Conservation (phyloP, 2,329 filamentous ascomycete genomes). For the Didymella sp. region DNA sequence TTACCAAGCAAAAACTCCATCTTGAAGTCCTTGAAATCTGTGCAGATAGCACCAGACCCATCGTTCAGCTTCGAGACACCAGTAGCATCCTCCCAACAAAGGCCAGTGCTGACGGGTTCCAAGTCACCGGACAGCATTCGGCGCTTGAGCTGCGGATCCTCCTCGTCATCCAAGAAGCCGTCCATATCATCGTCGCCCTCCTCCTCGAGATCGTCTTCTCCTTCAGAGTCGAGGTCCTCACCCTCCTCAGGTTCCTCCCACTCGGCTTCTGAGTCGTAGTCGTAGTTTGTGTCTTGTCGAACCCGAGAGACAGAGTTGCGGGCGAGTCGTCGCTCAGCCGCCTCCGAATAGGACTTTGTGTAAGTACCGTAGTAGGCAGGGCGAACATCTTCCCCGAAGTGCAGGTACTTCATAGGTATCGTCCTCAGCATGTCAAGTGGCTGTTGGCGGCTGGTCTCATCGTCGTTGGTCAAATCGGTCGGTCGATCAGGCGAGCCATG, state of each 20-base stretch:
- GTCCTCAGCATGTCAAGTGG: slow-evolving; percentile 56
- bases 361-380: slow-evolving; percentile 76
- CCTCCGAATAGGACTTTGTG: slow-evolving; percentile 63
- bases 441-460: slow-evolving; percentile 25
- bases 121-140: slow-evolving; percentile 70
- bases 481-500: slow-evolving; percentile 52
- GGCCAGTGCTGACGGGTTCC: slow-evolving; percentile 77
- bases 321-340: slow-evolving; percentile 56
- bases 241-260: slow-evolving; percentile 80
- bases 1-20: slow-evolving; percentile 78
- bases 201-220: slow-evolving; percentile 72
- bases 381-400: slow-evolving; percentile 68
- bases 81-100: slow-evolving; percentile 77
- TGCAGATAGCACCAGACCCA: slow-evolving; percentile 55
- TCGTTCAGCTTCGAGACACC: slow-evolving; percentile 54
- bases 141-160: slow-evolving; percentile 64
- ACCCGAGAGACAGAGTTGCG: slow-evolving; percentile 62
- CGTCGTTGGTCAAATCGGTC: slow-evolving; percentile 54
- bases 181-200: slow-evolving; percentile 86
- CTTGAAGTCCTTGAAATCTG: slow-evolving; percentile 65
- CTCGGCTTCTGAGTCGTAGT: slow-evolving; percentile 85
- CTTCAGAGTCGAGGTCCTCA: slow-evolving; percentile 70
- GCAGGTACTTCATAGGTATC: slow-evolving; percentile 69
- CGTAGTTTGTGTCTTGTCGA: slow-evolving; percentile 74
- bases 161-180: slow-evolving; percentile 86